Conservation (phyloP, 371 early-diverging fungal genomes). For the Choanephora cucurbitarum region DNA sequence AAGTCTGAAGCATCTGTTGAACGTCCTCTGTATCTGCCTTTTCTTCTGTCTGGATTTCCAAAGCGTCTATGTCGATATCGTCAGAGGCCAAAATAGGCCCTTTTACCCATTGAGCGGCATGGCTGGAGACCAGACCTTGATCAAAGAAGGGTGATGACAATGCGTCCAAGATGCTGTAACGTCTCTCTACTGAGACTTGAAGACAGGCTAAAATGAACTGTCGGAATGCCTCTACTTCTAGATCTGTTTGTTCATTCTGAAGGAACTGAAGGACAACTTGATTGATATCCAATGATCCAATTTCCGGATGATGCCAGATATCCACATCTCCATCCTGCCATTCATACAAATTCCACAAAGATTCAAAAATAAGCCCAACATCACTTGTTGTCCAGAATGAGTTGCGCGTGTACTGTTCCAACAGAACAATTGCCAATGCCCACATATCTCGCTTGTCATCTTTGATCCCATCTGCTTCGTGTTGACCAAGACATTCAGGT, state of each 20-base stretch:
- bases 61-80: constrained; percentile 32
- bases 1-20: constrained; percentile 25
- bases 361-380: constrained; percentile 43
- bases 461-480: background rate
- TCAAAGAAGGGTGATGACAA: constrained; percentile 26
- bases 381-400: constrained; percentile 62
- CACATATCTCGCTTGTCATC: constrained; percentile 57
- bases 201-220: constrained; percentile 32
- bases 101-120: constrained; percentile 27
- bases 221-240: constrained; percentile 23
- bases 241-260: constrained; percentile 18
- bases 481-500: constrained; percentile 32
- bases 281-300: constrained; percentile 43
- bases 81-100: constrained; percentile 46
- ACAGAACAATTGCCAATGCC: constrained; percentile 62
- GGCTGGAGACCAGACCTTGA: constrained; percentile 1
- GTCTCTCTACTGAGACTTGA: constrained; percentile 15
- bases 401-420: constrained; percentile 55
- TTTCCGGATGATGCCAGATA: constrained; percentile 38
- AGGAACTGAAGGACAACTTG: constrained; percentile 32
- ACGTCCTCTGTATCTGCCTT: constrained; percentile 19
- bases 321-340: constrained; percentile 29
- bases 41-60: constrained; percentile 15
- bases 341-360: constrained; percentile 35
- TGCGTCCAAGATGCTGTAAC: constrained; percentile 21